Evolutionary conservation across 2,329 filamentous ascomycete species (phyloP), one percentile per base, ranked within the genome.

Genomic region (Chalara sp.): DNA sequence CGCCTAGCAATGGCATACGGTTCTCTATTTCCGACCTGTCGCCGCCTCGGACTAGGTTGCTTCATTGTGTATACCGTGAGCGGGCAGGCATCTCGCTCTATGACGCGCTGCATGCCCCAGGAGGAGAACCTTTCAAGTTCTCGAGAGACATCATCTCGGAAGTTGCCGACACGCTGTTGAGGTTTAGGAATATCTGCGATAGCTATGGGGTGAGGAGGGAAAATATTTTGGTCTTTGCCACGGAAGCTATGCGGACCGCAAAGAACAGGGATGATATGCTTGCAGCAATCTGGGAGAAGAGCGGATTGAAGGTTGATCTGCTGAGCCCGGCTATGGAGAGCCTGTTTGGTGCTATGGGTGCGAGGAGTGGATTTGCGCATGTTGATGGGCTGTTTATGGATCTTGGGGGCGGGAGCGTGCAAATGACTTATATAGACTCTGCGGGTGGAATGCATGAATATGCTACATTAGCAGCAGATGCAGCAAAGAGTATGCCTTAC

Each of bases 21-120:
- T 95, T 95, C 74, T 92, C 89, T 43, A 89, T 96, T 62, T 88
- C 89, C 6, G 83, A 89, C 58, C 76, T 95, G n/a, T 78, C 83
- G 4, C 83, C 86, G 28, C 80, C 82, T 4, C 80, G 74, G 39
- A 76, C 86, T 29, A 85, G 90, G 29, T 80, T 90, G 29, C 76
- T 96, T 41, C 83, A 78, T 13, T 91, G 86, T 30, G 62, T 96
- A 50, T 95, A 89, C 68, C 81, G 86, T 60, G 82, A 89, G 60
- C 84, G 91, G 5, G 85, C 83, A 7, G 79, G 77, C 28, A 93
- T 96, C 52, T 96, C 90, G 2, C 78, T 96, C 8, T 95, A 93
- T 69, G 89, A 96, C 63, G 89, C 89, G 1, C 70, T 84, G 68
- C 88, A 72, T 75, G 64, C 66, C 7, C 61, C 65, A 2, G 55